Evolutionary conservation across 1,139 yeast species (phyloP).

Genomic region (Geotrichum europaeum): DNA sequence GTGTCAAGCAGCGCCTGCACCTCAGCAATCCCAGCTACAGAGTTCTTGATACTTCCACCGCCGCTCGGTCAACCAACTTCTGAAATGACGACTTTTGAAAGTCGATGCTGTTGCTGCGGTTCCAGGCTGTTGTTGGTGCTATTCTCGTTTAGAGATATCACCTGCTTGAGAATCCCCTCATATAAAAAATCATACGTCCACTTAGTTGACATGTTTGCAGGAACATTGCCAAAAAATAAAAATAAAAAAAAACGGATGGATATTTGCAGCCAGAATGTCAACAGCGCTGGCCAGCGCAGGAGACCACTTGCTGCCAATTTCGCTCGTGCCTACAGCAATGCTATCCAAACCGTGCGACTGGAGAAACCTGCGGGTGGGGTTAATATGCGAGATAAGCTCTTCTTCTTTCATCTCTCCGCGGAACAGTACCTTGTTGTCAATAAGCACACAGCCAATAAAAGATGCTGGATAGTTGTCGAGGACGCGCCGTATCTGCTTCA

Average conservation of each 20-base stretch:
- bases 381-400: constrained; percentile 42
- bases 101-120: too few relatives aligned
- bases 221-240: too few relatives aligned
- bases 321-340: constrained; percentile 52
- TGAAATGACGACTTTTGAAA: constrained; percentile 40
- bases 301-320: constrained; percentile 44
- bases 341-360: constrained; percentile 28
- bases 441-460: constrained; percentile 46
- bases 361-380: constrained; percentile 40
- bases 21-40: constrained; percentile 45
- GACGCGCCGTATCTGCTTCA: constrained; percentile 37
- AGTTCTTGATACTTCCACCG: constrained; percentile 47
- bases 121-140: too few relatives aligned
- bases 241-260: constrained; percentile 65
- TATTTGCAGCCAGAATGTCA: constrained; percentile 58
- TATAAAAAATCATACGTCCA: constrained; percentile 52
- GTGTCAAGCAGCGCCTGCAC: constrained; percentile 45
- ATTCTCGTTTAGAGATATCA: too few relatives aligned
- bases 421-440: constrained; percentile 67
- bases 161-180: constrained; percentile 35
- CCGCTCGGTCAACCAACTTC: constrained; percentile 70
- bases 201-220: constrained; percentile 43
- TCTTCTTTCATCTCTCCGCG: constrained; percentile 44
- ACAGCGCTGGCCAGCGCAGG: constrained; percentile 34
- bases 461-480: constrained; percentile 43